Evolutionary conservation across 129 eudicot species (phyloP).

Genomic region (Sambucus nigra): DNA sequence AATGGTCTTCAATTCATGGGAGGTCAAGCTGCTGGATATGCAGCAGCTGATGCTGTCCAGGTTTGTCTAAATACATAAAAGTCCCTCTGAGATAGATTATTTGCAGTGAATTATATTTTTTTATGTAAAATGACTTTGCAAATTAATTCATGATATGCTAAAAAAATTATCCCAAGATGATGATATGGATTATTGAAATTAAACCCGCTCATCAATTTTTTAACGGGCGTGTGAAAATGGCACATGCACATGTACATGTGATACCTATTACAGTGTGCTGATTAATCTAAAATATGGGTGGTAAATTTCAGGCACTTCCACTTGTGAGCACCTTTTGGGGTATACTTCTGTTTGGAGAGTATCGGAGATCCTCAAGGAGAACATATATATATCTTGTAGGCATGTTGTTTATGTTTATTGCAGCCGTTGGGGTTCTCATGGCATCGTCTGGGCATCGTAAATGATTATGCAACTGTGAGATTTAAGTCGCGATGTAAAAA

Average conservation of each 20-base stretch:
- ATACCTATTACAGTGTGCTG: too few relatives aligned
- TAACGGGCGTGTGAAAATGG: too few relatives aligned
- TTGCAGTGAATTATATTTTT: too few relatives aligned
- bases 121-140: too few relatives aligned
- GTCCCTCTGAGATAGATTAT: too few relatives aligned
- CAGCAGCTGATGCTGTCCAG: conserved; percentile 96
- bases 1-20: conserved; percentile 95
- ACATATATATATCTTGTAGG: conserved; percentile 53
- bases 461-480: conserved; percentile 1
- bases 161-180: too few relatives aligned
- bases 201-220: too few relatives aligned
- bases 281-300: background rate
- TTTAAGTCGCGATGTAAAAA: background rate
- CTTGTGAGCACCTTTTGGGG: conserved; percentile 97
- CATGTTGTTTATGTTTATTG: conserved; percentile 72
- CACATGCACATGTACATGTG: too few relatives aligned
- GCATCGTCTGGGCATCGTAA: conserved; percentile 79
- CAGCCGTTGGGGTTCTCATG: conserved; percentile 81
- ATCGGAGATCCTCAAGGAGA: conserved; percentile 62
- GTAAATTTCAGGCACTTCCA: conserved; percentile 63
- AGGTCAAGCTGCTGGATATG: conserved; percentile 98
- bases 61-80: conserved; percentile 20
- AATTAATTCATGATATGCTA: too few relatives aligned
- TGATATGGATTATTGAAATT: too few relatives aligned
- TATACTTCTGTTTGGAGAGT: conserved; percentile 74